phyloP scores from a whole-genome alignment of 78 protist species.

The Planoprotostelium fungivorum region DNA sequence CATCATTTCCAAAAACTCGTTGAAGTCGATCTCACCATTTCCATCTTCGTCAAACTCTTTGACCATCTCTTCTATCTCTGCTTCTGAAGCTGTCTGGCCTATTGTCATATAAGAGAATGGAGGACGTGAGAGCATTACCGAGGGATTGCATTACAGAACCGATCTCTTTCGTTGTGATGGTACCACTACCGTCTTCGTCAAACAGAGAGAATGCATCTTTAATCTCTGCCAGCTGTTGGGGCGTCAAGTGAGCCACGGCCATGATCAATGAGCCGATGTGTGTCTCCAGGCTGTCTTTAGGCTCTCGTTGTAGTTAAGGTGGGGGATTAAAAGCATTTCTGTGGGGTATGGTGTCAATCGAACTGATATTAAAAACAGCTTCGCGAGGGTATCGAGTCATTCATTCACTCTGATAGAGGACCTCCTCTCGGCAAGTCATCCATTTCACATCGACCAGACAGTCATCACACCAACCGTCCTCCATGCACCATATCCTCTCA shows the following conservation, averaged over 20 bases:
- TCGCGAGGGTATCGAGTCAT: too few relatives aligned
- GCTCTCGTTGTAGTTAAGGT: too few relatives aligned
- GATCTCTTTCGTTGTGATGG: neutral
- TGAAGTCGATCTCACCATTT: neutral
- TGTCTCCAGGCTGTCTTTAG: too few relatives aligned
- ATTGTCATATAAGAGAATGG: neutral
- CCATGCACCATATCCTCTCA: too few relatives aligned
- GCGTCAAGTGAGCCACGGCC: neutral
- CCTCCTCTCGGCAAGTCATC: too few relatives aligned
- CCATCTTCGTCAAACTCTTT: neutral
- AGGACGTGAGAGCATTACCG: neutral
- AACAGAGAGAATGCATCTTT: neutral
- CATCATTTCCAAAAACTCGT: neutral
- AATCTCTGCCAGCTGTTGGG: neutral
- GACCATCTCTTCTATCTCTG: neutral
- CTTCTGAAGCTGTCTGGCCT: neutral
- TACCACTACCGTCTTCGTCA: neutral
- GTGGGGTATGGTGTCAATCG: too few relatives aligned
- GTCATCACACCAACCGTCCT: too few relatives aligned
- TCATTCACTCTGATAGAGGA: too few relatives aligned
- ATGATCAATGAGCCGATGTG: too few relatives aligned
- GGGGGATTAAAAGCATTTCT: too few relatives aligned
- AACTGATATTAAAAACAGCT: too few relatives aligned
- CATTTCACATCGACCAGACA: too few relatives aligned
- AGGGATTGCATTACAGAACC: neutral